Evolutionary conservation across 768 basidiomycete genomes (phyloP).

Genomic region (Cubamyces lactineus): DNA sequence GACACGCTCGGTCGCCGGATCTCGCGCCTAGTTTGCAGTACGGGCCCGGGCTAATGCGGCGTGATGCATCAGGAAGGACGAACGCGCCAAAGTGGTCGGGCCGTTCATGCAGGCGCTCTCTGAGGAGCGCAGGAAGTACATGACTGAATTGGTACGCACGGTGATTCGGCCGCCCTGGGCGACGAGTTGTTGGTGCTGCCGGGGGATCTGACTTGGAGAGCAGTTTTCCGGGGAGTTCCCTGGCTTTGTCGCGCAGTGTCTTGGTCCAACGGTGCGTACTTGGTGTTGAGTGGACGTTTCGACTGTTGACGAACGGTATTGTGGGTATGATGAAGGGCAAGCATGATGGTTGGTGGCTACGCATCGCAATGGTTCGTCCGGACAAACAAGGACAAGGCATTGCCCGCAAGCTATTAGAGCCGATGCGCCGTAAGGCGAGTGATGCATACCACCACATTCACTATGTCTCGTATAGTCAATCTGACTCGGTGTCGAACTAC

Average conservation of each 20-base stretch:
- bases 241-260: neutral
- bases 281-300: too few relatives aligned
- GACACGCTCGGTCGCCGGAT: too few relatives aligned
- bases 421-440: neutral
- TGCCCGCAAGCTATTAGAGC: slow-evolving; percentile 5
- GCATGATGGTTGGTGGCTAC: slow-evolving; percentile 8
- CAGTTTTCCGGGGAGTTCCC: neutral
- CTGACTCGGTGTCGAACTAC: neutral
- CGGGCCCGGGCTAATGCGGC: neutral
- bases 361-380: neutral
- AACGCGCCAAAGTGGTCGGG: neutral
- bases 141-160: neutral
- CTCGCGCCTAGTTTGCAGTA: neutral
- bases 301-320: too few relatives aligned
- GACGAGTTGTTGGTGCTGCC: too few relatives aligned
- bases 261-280: neutral
- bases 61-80: slow-evolving; percentile 1
- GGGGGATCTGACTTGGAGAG: neutral
- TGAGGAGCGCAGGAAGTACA: slow-evolving; percentile 3
- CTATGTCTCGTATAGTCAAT: too few relatives aligned
- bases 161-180: too few relatives aligned
- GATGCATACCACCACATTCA: neutral
- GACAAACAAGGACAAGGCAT: slow-evolving; percentile 1
- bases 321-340: neutral
- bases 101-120: neutral